Evolutionary conservation across 108 stramenopile genomes (phyloP).

Genomic region (Schizochytrium sp.): DNA sequence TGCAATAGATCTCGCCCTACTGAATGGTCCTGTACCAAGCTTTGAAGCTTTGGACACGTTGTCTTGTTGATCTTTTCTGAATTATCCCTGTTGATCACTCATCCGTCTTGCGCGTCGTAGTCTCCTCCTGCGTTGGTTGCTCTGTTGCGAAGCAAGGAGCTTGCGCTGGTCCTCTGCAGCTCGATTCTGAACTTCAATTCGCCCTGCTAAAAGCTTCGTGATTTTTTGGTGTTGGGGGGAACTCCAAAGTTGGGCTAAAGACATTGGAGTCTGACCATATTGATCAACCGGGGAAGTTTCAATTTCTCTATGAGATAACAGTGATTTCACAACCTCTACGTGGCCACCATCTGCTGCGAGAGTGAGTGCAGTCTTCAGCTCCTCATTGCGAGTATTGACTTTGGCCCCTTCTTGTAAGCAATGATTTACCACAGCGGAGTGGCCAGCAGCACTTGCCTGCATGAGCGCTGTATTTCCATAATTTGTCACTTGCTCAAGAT

Average conservation of each 20-base stretch:
- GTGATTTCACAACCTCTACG: neutral
- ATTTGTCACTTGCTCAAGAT: conserved; percentile 19
- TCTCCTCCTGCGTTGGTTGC: neutral
- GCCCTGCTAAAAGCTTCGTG: neutral
- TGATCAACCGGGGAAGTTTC: neutral
- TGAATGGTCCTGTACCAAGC: no score
- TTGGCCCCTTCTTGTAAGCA: neutral
- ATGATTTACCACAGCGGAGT: neutral
- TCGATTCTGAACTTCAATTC: neutral
- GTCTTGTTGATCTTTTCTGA: neutral
- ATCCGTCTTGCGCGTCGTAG: neutral
- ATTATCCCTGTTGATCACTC: neutral
- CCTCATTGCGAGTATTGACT: conserved; percentile 15
- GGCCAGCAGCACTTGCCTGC: neutral
- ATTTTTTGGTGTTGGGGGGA: neutral
- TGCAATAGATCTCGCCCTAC: no score
- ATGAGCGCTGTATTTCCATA: conserved; percentile 14
- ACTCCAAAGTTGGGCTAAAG: conserved; percentile 1
- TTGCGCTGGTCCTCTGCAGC: neutral
- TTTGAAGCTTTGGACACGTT: neutral
- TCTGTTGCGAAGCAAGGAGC: neutral
- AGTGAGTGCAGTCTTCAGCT: neutral
- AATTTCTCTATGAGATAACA: neutral
- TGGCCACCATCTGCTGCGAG: neutral
- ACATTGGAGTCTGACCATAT: conserved; percentile 29